These are phyloP conservation scores for Plantago coronopus DNA, from an alignment of 305 asterid species.

Conservation along the genomic window DNA sequence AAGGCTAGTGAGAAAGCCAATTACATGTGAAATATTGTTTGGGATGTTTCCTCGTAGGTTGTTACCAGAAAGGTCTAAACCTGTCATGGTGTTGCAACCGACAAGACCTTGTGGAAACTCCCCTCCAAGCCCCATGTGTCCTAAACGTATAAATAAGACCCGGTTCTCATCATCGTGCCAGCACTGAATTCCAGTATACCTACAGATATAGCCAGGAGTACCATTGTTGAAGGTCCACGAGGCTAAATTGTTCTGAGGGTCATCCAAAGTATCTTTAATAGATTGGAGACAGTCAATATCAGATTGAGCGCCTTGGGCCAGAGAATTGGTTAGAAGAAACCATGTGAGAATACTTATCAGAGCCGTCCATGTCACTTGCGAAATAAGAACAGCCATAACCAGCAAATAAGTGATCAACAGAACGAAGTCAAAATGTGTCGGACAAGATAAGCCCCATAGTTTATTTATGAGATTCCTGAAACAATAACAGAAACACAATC, in stretches of 20 bases:
- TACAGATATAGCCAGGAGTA: constrained; percentile 50
- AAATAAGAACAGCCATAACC: constrained; percentile 23
- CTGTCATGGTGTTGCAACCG: constrained; percentile 50
- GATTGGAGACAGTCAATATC: constrained; percentile 59
- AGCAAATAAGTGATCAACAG: neutral
- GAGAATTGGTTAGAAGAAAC: constrained; percentile 23
- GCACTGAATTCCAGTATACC: constrained; percentile 54
- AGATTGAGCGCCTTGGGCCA: constrained; percentile 29
- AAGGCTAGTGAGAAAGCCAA: constrained; percentile 31
- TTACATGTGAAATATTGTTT: constrained; percentile 35
- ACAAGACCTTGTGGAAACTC: constrained; percentile 53
- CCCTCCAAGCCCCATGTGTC: constrained; percentile 62
- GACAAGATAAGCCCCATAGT: constrained; percentile 17
- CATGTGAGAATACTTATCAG: constrained; percentile 22
- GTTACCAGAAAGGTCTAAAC: constrained; percentile 62
- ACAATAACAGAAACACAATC: neutral
- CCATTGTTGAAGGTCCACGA: constrained; percentile 52
- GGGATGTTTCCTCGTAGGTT: constrained; percentile 51
- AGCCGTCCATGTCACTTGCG: constrained; percentile 15
- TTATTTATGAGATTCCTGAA: constrained; percentile 28
- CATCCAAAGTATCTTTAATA: constrained; percentile 37
- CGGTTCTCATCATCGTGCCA: constrained; percentile 53
- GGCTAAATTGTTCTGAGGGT: constrained; percentile 40
- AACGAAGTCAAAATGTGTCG: constrained; percentile 22
- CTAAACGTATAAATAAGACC: constrained; percentile 43